Evolutionary conservation across 192 early-diverging fungal genomes (phyloP), one percentile per base, ranked within the genome.

Genomic region (Linnemannia exigua): DNA sequence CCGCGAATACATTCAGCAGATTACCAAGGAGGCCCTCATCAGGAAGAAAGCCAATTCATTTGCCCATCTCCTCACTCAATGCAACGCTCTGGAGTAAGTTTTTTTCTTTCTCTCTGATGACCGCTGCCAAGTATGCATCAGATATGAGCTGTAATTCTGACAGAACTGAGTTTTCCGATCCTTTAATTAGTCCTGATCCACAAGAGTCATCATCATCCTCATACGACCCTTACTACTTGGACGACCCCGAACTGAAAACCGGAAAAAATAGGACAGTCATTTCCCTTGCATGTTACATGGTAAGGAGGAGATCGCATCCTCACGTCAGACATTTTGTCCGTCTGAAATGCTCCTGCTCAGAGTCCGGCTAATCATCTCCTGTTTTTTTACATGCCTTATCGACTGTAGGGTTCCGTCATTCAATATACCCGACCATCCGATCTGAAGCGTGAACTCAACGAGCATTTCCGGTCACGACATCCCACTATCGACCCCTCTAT

Each of bases 391-490:
- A 41, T 44, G 41, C 3, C 3, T 44, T 44, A 44, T 6, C 28
- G 5, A 31, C 52, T 44, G 14, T 61, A 95, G 94, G 93, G 95
- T 9, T 96, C 97, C 9, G 93, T 98, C 17, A 93, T 97, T 68
- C 94, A 96, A 75, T 95, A 96, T 87, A 92, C 91, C 50, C 92
- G 93, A 70, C 93, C 96, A 1, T 90, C 93, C 17, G 97, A 99
- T 67, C 89, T 96, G 71, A 97, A 96, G 47, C 91, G 94, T 67
- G 98, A 99, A 87, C 87, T 97, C 20, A 96, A 98, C 76, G 97
- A 96, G 77, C 94, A 94, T 67, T 97, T 97, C 73, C 91, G 95
- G 25, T 90, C 93, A 46, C 90, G 89, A 12, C 98, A 99, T 77
- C 96, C 95, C 5, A 92, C 94, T 22, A 92, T 98, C 50, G 94